Percentiles rank a stretch among this genome's conserved stretches.
phyloP scores from a whole-genome alignment of 1,284 basidiomycete species.

The Fistulinella cinereoalba region DNA sequence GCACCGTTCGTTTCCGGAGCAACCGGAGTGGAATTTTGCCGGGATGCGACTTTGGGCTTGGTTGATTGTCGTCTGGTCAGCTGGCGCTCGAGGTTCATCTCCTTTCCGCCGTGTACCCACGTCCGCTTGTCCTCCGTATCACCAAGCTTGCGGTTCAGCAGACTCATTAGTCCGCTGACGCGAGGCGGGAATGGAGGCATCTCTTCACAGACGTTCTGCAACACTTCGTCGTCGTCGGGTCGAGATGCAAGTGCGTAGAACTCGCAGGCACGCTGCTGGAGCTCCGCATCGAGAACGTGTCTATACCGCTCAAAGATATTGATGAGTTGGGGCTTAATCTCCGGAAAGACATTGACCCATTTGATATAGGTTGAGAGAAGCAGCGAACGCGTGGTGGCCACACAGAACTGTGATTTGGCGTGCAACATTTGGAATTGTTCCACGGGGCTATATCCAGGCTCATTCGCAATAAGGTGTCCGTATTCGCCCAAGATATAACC shows the following conservation, averaged over 20 bases:
- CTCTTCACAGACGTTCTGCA: constrained; percentile 96
- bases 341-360: constrained; percentile 99
- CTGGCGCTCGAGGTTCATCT: constrained; percentile 80
- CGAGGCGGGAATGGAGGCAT: constrained; percentile 98
- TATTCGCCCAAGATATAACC: constrained; percentile 98
- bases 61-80: constrained; percentile 44
- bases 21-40: constrained; percentile 27
- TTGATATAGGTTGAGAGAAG: constrained; percentile 98
- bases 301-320: constrained; percentile 98
- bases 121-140: constrained; percentile 92
- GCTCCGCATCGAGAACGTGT: constrained; percentile 95
- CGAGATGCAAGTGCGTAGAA: constrained; percentile 84
- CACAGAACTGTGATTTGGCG: constrained; percentile 93
- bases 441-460: constrained; percentile 86
- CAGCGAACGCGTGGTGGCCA: constrained; percentile 88
- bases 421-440: constrained; percentile 96
- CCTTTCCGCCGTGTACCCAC: constrained; percentile 94
- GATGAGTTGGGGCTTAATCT: constrained; percentile 92
- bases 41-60: constrained; percentile 27
- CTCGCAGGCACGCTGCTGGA: constrained; percentile 98
- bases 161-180: constrained; percentile 83
- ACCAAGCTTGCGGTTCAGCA: constrained; percentile 85
- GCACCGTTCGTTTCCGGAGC: constrained; percentile 50
- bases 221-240: constrained; percentile 84
- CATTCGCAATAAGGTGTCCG: constrained; percentile 96